Percentiles rank a stretch among this genome's conserved stretches.
Conservation (phyloP, 805 yeast genomes). For the Schizosaccharomyces lindneri region DNA sequence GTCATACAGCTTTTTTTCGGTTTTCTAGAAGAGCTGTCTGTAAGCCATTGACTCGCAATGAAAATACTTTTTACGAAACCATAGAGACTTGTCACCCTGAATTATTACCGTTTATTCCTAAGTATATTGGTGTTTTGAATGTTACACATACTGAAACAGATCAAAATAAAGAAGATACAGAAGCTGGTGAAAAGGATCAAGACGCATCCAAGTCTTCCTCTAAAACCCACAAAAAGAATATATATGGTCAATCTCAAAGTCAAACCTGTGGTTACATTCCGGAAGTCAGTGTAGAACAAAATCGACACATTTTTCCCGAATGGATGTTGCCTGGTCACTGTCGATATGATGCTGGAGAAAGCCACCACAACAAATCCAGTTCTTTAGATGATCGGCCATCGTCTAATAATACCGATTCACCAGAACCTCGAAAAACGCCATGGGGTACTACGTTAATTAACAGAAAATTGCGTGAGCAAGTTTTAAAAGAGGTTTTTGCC, state of each 20-base stretch:
- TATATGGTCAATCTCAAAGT: not conserved
- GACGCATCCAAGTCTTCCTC: constrained; percentile 1
- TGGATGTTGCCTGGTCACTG: constrained; percentile 38
- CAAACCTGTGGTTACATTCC: constrained; percentile 18
- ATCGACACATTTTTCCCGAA: constrained; percentile 73
- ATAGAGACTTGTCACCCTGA: constrained; percentile 59
- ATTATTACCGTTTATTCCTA: constrained; percentile 67
- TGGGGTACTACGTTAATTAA: constrained; percentile 46
- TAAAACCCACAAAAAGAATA: not conserved
- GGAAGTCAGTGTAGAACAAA: constrained; percentile 79
- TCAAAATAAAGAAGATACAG: constrained; percentile 6
- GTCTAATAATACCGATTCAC: not conserved
- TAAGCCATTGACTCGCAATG: constrained; percentile 73
- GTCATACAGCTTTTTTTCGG: constrained; percentile 88
- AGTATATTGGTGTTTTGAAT: constrained; percentile 78
- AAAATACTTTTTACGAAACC: constrained; percentile 74
- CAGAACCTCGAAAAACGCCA: not conserved
- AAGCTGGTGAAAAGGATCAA: constrained; percentile 2
- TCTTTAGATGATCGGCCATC: not conserved
- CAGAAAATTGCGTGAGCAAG: constrained; percentile 43
- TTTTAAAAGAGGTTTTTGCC: constrained; percentile 48
- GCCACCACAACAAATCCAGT: constrained; percentile 3
- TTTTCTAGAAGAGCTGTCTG: constrained; percentile 83
- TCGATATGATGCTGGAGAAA: constrained; percentile 19
- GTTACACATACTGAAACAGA: constrained; percentile 42